phyloP scores from a whole-genome alignment of 345 rosid genomes.

The Jatropha curcas region DNA sequence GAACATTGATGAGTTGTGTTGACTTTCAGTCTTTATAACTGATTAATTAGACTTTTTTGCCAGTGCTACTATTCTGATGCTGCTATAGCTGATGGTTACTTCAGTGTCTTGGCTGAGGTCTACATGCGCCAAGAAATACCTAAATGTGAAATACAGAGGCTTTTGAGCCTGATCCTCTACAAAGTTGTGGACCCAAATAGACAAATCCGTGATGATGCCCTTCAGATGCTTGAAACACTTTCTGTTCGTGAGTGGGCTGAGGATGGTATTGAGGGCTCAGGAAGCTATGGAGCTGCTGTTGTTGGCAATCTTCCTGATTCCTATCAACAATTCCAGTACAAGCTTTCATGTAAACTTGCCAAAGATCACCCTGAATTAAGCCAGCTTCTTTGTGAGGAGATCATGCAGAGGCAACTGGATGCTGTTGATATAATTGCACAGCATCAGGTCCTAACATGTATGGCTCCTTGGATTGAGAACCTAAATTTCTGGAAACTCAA shows the following conservation, averaged over 20 bases:
- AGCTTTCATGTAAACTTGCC: constrained; percentile 93
- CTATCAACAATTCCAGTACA: constrained; percentile 97
- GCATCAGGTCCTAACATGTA: constrained; percentile 98
- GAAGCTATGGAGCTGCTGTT: constrained; percentile 96
- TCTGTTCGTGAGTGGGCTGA: constrained; percentile 99
- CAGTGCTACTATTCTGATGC: constrained; percentile 98
- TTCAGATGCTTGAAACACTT: constrained; percentile 99
- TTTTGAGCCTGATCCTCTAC: constrained; percentile 91
- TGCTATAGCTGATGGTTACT: constrained; percentile 96
- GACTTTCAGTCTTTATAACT: background rate
- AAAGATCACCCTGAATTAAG: constrained; percentile 97
- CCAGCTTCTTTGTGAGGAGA: constrained; percentile 97
- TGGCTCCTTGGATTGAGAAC: constrained; percentile 99
- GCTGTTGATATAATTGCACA: constrained; percentile 99
- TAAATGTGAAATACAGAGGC: constrained; percentile 93
- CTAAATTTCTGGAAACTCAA: constrained; percentile 98
- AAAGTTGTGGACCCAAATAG: constrained; percentile 98
- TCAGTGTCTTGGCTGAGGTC: constrained; percentile 97
- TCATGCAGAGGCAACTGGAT: constrained; percentile 99
- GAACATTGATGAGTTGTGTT: background rate
- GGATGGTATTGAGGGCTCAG: constrained; percentile 86
- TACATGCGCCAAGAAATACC: constrained; percentile 99
- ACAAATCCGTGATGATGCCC: constrained; percentile 98
- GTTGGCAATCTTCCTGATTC: constrained; percentile 99
- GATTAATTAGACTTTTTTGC: constrained; percentile 15